These are phyloP conservation scores for Penicillium sp. DNA, from an alignment of 2,329 filamentous ascomycete species.

Conservation along the genomic window DNA sequence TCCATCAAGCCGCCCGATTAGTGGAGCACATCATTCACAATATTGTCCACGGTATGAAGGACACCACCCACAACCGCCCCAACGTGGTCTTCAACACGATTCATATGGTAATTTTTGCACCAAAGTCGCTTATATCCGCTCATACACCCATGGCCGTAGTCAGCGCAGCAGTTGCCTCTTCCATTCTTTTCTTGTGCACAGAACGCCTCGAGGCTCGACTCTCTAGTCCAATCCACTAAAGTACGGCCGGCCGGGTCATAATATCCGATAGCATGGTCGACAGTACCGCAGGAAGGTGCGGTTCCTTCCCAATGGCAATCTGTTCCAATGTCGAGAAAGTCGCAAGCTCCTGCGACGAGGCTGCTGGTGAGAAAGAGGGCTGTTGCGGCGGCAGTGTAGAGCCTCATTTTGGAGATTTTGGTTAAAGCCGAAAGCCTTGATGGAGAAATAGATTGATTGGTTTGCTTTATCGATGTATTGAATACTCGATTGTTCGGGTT, in stretches of 20 bases:
- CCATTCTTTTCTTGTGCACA: conserved; percentile 1
- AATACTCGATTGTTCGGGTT: too few relatives aligned
- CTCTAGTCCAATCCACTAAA: conserved; percentile 12
- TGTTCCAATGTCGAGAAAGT: conserved; percentile 7
- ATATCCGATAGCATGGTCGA: conserved; percentile 6
- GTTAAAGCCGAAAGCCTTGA: too few relatives aligned
- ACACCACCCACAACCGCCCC: conserved; percentile 2
- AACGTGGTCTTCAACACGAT: not conserved
- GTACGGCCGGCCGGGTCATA: conserved; percentile 7
- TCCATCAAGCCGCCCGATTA: too few relatives aligned
- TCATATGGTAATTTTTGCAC: conserved; percentile 11
- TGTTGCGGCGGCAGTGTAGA: not conserved
- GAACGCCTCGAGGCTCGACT: conserved; percentile 3
- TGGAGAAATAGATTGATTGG: too few relatives aligned
- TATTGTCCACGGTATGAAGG: conserved; percentile 1
- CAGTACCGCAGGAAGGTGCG: conserved; percentile 9
- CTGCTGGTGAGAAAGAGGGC: not conserved
- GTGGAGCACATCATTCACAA: not conserved
- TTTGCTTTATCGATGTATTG: too few relatives aligned
- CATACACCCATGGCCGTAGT: conserved; percentile 10
- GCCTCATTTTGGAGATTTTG: not conserved
- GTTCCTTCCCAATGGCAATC: conserved; percentile 13
- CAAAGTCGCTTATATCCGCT: conserved; percentile 18
- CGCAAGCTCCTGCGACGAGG: too few relatives aligned
- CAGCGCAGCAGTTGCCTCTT: conserved; percentile 7